Evolutionary conservation across 2,329 filamentous ascomycete species (phyloP).

Genomic region (Colletotrichum tofieldiae): DNA sequence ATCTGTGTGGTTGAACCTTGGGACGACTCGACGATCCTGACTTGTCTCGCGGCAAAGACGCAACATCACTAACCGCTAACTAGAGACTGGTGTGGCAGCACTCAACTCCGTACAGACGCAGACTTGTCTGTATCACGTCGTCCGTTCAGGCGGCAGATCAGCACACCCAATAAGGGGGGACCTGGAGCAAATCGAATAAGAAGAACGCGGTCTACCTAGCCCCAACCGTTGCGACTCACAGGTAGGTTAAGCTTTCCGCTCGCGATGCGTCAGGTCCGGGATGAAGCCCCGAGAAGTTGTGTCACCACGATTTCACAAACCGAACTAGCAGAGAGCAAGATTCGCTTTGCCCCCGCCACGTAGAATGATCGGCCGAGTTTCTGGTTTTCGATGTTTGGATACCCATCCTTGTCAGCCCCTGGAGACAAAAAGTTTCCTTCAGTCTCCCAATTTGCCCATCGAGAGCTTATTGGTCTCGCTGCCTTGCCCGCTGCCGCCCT

Average conservation of each 20-base stretch:
- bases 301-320: conserved; percentile 13
- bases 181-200: not conserved
- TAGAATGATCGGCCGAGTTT: conserved; percentile 19
- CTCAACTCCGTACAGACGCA: not conserved
- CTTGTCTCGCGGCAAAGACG: conserved; percentile 7
- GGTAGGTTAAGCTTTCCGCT: conserved; percentile 24
- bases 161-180: not conserved
- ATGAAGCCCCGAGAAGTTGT: conserved; percentile 8
- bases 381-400: not conserved
- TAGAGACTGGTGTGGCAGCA: not conserved
- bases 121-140: not conserved
- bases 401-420: conserved; percentile 6
- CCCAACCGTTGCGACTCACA: not conserved
- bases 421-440: conserved; percentile 3
- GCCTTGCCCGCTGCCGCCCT: not conserved
- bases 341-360: conserved; percentile 19
- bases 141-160: not conserved
- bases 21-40: conserved; percentile 3
- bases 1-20: not conserved
- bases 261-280: conserved; percentile 30
- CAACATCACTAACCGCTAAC: not conserved
- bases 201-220: not conserved
- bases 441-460: not conserved
- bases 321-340: conserved; percentile 12
- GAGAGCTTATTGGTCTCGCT: not conserved